A percentile compares a stretch with the other conserved stretches of the same genome.
Conservation (phyloP, 1,139 yeast genomes). For the Kurtzmaniella quercitrusa region DNA sequence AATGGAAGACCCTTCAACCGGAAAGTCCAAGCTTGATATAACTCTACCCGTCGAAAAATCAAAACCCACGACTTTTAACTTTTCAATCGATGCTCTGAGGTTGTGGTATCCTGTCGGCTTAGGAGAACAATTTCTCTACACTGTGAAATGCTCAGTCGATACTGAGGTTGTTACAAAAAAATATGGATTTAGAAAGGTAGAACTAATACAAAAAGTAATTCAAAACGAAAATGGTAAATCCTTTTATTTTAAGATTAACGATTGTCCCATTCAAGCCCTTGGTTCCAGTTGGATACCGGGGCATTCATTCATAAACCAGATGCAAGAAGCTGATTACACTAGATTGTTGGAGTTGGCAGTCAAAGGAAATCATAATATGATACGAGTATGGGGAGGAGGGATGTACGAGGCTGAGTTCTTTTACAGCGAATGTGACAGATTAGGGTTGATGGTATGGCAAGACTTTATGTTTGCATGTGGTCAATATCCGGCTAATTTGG, state of each 20-base stretch:
- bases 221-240: constrained; percentile 26
- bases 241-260: constrained; percentile 40
- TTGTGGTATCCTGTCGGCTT: constrained; percentile 41
- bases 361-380: constrained; percentile 40
- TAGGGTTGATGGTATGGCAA: constrained; percentile 46
- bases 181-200: constrained; percentile 35
- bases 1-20: neutral
- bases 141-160: constrained; percentile 13
- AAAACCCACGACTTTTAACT: neutral
- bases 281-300: constrained; percentile 51
- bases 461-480: constrained; percentile 55
- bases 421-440: constrained; percentile 39
- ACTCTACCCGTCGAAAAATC: neutral
- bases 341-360: constrained; percentile 28
- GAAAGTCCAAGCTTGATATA: neutral
- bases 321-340: constrained; percentile 27
- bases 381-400: constrained; percentile 51
- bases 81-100: constrained; percentile 16
- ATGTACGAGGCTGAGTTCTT: constrained; percentile 37
- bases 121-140: constrained; percentile 34
- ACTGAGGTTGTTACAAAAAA: constrained; percentile 8
- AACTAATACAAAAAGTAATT: constrained; percentile 34
- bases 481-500: constrained; percentile 36
- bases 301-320: constrained; percentile 31
- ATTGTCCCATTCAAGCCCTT: constrained; percentile 28